Percentiles rank a stretch among this genome's conserved stretches.
Evolutionary conservation across 805 yeast species (phyloP).

Genomic region (Candida namnaoensis): DNA sequence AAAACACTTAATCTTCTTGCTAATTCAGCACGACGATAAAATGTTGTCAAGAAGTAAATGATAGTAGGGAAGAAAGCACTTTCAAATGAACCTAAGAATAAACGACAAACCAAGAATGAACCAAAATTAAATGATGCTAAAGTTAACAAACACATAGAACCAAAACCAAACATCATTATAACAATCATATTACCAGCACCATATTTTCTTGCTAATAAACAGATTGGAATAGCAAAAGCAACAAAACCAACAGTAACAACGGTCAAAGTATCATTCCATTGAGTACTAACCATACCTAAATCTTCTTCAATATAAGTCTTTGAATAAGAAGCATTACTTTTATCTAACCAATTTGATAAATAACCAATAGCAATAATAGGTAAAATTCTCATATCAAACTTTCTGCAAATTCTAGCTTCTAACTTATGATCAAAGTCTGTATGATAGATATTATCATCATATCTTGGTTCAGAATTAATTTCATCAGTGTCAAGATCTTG

Average conservation of each 20-base stretch:
- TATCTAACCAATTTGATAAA: slow-evolving; percentile 38
- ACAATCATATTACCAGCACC: slow-evolving; percentile 38
- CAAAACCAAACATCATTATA: slow-evolving; percentile 34
- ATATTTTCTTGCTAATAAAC: slow-evolving; percentile 29
- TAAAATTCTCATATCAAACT: slow-evolving; percentile 33
- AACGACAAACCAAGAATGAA: slow-evolving; percentile 28
- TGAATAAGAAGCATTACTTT: slow-evolving; percentile 41
- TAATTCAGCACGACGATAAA: slow-evolving; percentile 27
- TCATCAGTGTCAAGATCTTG: too few relatives aligned
- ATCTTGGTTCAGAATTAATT: too few relatives aligned
- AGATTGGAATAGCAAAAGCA: slow-evolving; percentile 33
- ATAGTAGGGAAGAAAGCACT: slow-evolving; percentile 35
- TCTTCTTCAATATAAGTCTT: slow-evolving; percentile 35
- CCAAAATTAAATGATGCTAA: slow-evolving; percentile 32
- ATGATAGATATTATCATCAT: too few relatives aligned
- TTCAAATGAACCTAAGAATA: slow-evolving; percentile 33
- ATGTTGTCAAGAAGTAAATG: slow-evolving; percentile 25
- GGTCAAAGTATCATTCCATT: slow-evolving; percentile 37
- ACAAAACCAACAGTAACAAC: slow-evolving; percentile 38
- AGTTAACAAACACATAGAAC: slow-evolving; percentile 28
- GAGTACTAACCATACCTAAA: slow-evolving; percentile 28
- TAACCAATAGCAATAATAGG: slow-evolving; percentile 38
- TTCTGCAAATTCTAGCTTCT: slow-evolving; percentile 26
- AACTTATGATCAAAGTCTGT: slow-evolving; percentile 3
- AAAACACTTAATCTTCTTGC: slow-evolving; percentile 28